Conservation (phyloP, 2,329 filamentous ascomycete genomes). For the Hirsutella rhossiliensis region DNA sequence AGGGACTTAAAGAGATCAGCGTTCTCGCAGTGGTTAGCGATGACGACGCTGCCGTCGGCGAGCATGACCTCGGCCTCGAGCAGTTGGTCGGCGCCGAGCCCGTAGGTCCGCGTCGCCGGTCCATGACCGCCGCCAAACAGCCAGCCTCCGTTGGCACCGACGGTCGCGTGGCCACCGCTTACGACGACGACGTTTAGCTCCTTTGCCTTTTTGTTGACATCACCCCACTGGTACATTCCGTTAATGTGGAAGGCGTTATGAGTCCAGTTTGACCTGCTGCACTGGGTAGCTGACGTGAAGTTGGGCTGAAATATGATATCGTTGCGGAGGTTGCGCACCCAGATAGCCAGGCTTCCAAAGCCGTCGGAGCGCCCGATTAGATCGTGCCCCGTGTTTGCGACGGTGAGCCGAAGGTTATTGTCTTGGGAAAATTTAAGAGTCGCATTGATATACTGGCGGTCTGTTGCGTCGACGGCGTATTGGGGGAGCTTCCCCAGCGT, state of each 20-base stretch:
- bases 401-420: slow-evolving; percentile 24
- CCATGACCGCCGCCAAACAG: slow-evolving; percentile 28
- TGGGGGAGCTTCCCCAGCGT: slow-evolving; percentile 9
- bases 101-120: slow-evolving; percentile 23
- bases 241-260: slow-evolving; percentile 21
- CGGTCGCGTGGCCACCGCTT: slow-evolving; percentile 14
- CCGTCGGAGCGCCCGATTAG: slow-evolving; percentile 21
- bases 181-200: slow-evolving; percentile 20
- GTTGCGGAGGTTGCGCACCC: slow-evolving; percentile 20
- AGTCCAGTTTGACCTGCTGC: slow-evolving; percentile 14
- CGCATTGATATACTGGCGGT: slow-evolving; percentile 5
- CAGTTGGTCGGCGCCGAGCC: slow-evolving; percentile 30
- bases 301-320: slow-evolving; percentile 12
- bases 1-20: slow-evolving; percentile 24
- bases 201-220: slow-evolving; percentile 18
- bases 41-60: slow-evolving; percentile 21
- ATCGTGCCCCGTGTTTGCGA: slow-evolving; percentile 32
- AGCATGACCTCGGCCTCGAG: slow-evolving; percentile 28
- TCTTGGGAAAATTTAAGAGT: slow-evolving; percentile 29
- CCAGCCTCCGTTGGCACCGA: slow-evolving; percentile 23
- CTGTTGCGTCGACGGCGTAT: slow-evolving; percentile 14
- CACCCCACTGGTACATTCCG: slow-evolving; percentile 20
- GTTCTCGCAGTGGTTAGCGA: slow-evolving; percentile 19
- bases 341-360: slow-evolving; percentile 18
- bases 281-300: slow-evolving; percentile 11